Evolutionary conservation across 192 early-diverging fungal species (phyloP).

Genomic region (Mortierella alpina): DNA sequence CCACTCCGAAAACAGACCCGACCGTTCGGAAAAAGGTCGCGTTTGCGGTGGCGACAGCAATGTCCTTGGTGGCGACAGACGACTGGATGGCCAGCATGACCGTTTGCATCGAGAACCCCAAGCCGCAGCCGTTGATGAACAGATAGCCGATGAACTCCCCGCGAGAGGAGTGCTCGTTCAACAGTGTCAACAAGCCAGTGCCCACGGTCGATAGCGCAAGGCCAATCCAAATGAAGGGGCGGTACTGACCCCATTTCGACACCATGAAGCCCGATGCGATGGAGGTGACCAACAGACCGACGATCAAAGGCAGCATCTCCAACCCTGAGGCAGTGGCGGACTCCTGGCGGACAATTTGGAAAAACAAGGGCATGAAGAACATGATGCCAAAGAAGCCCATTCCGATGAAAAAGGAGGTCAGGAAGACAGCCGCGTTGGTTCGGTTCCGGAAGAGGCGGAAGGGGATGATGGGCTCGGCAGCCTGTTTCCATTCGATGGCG

Average conservation of each 20-base stretch:
- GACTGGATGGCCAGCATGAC: conserved; percentile 78
- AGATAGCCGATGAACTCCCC: conserved; percentile 71
- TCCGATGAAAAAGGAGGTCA: conserved; percentile 52
- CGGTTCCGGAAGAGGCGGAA: conserved; percentile 65
- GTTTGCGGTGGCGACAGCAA: conserved; percentile 74
- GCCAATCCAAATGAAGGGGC: conserved; percentile 73
- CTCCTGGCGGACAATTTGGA: conserved; percentile 67
- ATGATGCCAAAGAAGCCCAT: conserved; percentile 62
- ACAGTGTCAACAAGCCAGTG: conserved; percentile 64
- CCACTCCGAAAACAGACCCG: conserved; percentile 47
- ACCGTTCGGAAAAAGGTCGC: conserved; percentile 68
- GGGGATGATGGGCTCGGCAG: conserved; percentile 79
- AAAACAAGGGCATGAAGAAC: conserved; percentile 82
- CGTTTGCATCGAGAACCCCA: conserved; percentile 79
- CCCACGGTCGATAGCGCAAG: conserved; percentile 68
- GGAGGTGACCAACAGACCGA: conserved; percentile 70
- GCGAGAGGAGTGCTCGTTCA: conserved; percentile 55
- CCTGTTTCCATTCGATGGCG: conserved; percentile 69
- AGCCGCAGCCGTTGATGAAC: conserved; percentile 77
- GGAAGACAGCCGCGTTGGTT: conserved; percentile 55
- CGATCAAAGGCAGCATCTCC: conserved; percentile 79
- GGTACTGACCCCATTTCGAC: conserved; percentile 64
- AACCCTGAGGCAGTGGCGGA: conserved; percentile 76
- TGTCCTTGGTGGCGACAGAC: conserved; percentile 63
- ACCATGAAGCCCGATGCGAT: conserved; percentile 73